Evolutionary conservation across 164 flowering plant species (phyloP), one percentile per base, ranked within the genome.

Genomic region (Berberis vulgaris): DNA sequence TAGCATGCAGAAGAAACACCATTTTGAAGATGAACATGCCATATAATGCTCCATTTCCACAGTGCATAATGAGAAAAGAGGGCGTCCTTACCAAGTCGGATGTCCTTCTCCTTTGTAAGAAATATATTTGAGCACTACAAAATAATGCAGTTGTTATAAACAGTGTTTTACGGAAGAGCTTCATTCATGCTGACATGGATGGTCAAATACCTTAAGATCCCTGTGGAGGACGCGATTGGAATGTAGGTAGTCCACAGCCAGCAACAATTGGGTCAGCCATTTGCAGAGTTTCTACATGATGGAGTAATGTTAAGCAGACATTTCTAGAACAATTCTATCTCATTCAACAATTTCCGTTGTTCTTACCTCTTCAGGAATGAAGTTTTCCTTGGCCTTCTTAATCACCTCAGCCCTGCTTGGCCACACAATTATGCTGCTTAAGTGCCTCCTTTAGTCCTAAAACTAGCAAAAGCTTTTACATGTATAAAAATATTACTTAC

Each of bases 41-140:
- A 13, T 2, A 7, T 38, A 3, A 1, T 39, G 41, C 26, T 7
- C 26, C 7, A 47, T 6, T 6, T 47, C 10, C 7, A 1, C 10
- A 4, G n/a, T 10, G 13, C 10, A 10, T 66, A 44, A 44, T 13
- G 38, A 54, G 41, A 7, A 10, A 8, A 9, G 3, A 47, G 4
- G 62, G 59, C 65, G 26, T 26, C 26, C 92, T 79, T 82, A 93
- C 98, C 98, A 3, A 93, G 89, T 57, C 89, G 83, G 63, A 93
- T 79, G 65, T 88, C 90, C 53, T 79, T 78, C 41, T 88, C 93
- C 79, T 85, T 89, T 49, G 97, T 88, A 41, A 93, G 84, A 68
- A 93, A 93, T 82, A 93, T 93, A 81, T 88, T 93, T 66, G 97
- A 93, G 65, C 89, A 85, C 98, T 93, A 86, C 2, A 78, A 77